Conservation (phyloP, 116 monocot species). For the Dioscorea cayenensis region DNA sequence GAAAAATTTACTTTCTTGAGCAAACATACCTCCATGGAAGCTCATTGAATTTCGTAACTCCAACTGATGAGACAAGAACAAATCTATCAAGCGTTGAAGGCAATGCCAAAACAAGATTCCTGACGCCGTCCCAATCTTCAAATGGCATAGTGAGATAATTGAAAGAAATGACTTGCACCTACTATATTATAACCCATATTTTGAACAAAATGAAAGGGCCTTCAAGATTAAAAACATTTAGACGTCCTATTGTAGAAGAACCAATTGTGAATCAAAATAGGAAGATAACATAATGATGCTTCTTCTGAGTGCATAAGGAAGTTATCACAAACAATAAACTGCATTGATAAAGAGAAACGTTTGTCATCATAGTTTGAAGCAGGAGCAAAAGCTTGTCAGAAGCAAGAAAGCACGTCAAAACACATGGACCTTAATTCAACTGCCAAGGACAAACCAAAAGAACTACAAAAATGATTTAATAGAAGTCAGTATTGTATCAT, state of each 20-base stretch:
- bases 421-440: too few species aligned
- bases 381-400: too few species aligned
- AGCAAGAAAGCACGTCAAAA: too few species aligned
- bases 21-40: constrained; percentile 80
- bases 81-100: constrained; percentile 67
- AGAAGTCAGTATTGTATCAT: too few species aligned
- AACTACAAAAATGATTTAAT: too few species aligned
- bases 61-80: constrained; percentile 88
- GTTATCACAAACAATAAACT: too few species aligned
- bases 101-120: constrained; percentile 66
- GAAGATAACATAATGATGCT: background rate
- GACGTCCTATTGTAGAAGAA: background rate
- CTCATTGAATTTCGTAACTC: constrained; percentile 83
- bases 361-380: too few species aligned
- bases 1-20: background rate
- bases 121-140: constrained; percentile 84
- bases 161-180: background rate
- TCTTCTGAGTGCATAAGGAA: background rate
- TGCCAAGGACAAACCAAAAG: too few species aligned
- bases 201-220: background rate
- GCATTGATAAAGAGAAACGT: too few species aligned
- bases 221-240: background rate
- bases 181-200: background rate
- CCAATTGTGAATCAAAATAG: background rate
- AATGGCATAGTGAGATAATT: constrained; percentile 8